Conservation (phyloP, 2,329 filamentous ascomycete species). For the Pseudogymnoascus sp. region DNA sequence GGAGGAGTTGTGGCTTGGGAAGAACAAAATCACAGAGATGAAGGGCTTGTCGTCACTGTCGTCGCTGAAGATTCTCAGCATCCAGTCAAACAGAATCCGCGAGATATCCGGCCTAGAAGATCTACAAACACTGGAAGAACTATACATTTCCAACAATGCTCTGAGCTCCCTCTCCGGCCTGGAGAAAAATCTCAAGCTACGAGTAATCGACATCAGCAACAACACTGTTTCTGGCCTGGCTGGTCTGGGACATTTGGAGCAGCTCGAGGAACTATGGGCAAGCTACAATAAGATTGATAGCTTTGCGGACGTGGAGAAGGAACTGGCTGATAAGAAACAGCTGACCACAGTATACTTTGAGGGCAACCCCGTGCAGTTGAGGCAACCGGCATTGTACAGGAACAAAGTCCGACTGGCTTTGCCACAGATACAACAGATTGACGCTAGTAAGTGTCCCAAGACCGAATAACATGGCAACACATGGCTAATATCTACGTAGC, state of each 20-base stretch:
- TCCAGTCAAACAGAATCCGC: conserved; percentile 89
- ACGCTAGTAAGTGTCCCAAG: conserved; percentile 69
- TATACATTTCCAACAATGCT: conserved; percentile 95
- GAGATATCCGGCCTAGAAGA: conserved; percentile 66
- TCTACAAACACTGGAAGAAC: conserved; percentile 72
- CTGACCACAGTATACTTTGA: conserved; percentile 93
- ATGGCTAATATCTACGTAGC: conserved; percentile 15
- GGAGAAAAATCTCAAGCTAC: conserved; percentile 56
- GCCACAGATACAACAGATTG: conserved; percentile 85
- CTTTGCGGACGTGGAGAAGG: conserved; percentile 73
- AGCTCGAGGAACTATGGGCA: conserved; percentile 89
- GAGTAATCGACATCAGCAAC: conserved; percentile 79
- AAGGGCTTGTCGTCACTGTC: conserved; percentile 64
- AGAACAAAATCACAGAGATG: conserved; percentile 89
- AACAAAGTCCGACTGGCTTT: conserved; percentile 87
- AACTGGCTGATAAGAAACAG: conserved; percentile 67
- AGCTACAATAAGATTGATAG: conserved; percentile 75
- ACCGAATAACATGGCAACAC: not conserved
- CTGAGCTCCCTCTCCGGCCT: conserved; percentile 69
- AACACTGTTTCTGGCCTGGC: conserved; percentile 71
- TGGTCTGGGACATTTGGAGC: conserved; percentile 57
- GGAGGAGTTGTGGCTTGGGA: conserved; percentile 89
- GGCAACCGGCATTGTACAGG: conserved; percentile 73
- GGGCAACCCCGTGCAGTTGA: conserved; percentile 79
- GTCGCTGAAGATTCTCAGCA: conserved; percentile 79